Evolutionary conservation across 768 basidiomycete genomes (phyloP).

Genomic region (Peribolospora baueri): DNA sequence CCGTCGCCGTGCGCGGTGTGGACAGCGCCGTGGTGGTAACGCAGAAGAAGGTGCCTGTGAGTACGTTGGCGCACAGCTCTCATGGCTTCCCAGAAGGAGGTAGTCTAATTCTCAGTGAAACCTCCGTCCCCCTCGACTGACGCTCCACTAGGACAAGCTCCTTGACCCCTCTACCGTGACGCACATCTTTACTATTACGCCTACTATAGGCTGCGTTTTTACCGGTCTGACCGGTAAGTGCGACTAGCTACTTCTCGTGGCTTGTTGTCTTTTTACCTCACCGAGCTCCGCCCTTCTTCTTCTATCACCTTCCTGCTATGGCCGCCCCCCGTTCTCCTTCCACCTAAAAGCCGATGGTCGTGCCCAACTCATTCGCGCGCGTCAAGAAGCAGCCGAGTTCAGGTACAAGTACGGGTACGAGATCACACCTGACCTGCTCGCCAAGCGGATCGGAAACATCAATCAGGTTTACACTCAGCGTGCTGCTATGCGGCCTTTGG

Average conservation of each 20-base stretch:
- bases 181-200: conserved; percentile 86
- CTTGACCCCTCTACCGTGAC: conserved; percentile 83
- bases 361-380: conserved; percentile 63
- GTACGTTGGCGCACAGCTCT: conserved; percentile 17
- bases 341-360: conserved; percentile 54
- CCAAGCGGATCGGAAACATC: conserved; percentile 82
- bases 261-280: not conserved
- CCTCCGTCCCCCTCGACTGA: not conserved
- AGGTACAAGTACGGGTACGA: conserved; percentile 94
- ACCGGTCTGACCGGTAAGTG: conserved; percentile 74
- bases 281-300: not conserved
- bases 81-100: not conserved
- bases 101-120: not conserved
- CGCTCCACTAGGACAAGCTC: conserved; percentile 57
- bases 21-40: conserved; percentile 91
- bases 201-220: conserved; percentile 91
- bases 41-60: conserved; percentile 89
- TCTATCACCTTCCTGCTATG: not conserved
- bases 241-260: not conserved
- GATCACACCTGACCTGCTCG: conserved; percentile 88
- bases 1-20: conserved; percentile 74
- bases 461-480: conserved; percentile 88
- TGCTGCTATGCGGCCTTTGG: conserved; percentile 86
- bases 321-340: too few relatives aligned
- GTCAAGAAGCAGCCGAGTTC: conserved; percentile 71